Percentiles rank a stretch among this genome's conserved stretches.
These are phyloP conservation scores for Salisapilia sapeloensis DNA, from an alignment of 352 stramenopile genomes.

Conservation along the genomic window DNA sequence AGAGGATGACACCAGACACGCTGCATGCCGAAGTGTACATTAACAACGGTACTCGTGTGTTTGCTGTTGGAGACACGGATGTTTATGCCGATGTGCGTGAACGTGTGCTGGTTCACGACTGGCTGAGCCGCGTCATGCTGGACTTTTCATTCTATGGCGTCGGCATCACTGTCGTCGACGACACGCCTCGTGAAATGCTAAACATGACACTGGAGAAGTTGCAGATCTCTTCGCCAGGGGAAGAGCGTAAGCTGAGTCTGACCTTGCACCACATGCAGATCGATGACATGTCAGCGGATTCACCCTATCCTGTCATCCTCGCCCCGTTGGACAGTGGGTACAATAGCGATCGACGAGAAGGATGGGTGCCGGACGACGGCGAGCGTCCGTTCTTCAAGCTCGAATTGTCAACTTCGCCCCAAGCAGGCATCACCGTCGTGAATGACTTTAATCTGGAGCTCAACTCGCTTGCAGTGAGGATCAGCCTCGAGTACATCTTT, in stretches of 20 bases:
- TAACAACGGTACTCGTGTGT: conserved; percentile 57
- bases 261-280: conserved; percentile 74
- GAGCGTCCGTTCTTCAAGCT: conserved; percentile 60
- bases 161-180: conserved; percentile 66
- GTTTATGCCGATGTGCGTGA: conserved; percentile 39
- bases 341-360: conserved; percentile 76
- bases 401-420: conserved; percentile 36
- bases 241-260: conserved; percentile 24
- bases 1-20: conserved; percentile 25
- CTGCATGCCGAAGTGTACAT: conserved; percentile 78
- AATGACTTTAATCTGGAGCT: conserved; percentile 67
- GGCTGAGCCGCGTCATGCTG: conserved; percentile 55
- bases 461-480: conserved; percentile 45
- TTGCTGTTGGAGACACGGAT: conserved; percentile 58
- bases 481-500: conserved; percentile 74
- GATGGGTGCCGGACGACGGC: conserved; percentile 59
- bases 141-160: conserved; percentile 58
- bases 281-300: conserved; percentile 66
- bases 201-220: conserved; percentile 83
- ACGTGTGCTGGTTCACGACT: conserved; percentile 38
- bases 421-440: conserved; percentile 52
- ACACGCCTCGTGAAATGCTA: conserved; percentile 51
- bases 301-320: conserved; percentile 60
- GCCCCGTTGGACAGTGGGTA: conserved; percentile 69
- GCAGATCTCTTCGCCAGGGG: too few relatives aligned